phyloP scores from a whole-genome alignment of 2,329 filamentous ascomycete species.

The Fusarium oxysporum region DNA sequence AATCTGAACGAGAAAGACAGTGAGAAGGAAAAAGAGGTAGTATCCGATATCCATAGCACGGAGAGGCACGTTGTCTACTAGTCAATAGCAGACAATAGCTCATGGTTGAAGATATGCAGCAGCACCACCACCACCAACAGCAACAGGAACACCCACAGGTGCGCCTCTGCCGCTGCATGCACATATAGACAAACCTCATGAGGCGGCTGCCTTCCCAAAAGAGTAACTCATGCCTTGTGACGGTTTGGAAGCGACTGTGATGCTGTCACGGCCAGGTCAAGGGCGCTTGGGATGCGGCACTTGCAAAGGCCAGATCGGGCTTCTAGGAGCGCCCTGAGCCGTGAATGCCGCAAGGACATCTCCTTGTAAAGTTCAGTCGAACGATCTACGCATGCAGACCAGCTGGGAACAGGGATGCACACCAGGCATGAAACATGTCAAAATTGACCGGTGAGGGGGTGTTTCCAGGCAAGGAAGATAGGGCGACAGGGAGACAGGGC shows the following conservation, averaged over 20 bases:
- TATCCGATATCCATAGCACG: not conserved
- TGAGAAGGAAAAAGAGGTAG: not conserved
- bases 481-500: constrained; percentile 17
- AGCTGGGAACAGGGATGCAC: constrained; percentile 27
- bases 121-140: not conserved
- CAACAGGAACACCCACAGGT: not conserved
- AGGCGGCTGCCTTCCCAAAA: constrained; percentile 2
- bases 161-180: constrained; percentile 29
- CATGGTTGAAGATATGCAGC: constrained; percentile 10
- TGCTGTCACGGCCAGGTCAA: constrained; percentile 24
- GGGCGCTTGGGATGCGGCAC: constrained; percentile 16
- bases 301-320: constrained; percentile 13
- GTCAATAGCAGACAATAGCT: constrained; percentile 10
- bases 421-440: constrained; percentile 37
- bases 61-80: not conserved
- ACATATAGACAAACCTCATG: constrained; percentile 4
- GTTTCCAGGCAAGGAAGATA: constrained; percentile 15
- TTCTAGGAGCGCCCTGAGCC: constrained; percentile 9
- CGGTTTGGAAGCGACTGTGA: not conserved
- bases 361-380: constrained; percentile 17
- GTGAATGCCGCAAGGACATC: constrained; percentile 21
- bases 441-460: constrained; percentile 37
- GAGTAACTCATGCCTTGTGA: not conserved
- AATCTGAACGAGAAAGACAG: not conserved
- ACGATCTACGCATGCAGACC: constrained; percentile 27